Evolutionary conservation across 73 alveolate species (phyloP), one percentile per base, ranked within the genome.

Genomic region (Paramecium caudatum): DNA sequence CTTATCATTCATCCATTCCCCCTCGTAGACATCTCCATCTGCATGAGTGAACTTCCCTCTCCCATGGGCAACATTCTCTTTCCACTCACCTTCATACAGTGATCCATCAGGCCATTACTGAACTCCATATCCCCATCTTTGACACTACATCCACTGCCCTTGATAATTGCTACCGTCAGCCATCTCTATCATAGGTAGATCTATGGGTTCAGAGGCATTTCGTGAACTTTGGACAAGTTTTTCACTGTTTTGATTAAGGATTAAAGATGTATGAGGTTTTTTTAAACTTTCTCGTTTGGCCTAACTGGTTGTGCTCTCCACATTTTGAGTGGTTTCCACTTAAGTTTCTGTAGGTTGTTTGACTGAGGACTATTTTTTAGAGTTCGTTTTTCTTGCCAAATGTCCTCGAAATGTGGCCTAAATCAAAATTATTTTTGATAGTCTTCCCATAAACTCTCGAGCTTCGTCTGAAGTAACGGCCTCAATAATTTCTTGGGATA

Each of bases 21-120:
- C 94, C 16, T 90, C 94, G 48, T 47, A 90, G 9, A 27, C 48
- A 65, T 90, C 94, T 0, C 94, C 94, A 90, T 90, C 94, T 19
- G 80, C 91, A 90, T 78, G 91, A 90, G 65, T 41, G 32, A 90
- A 90, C 25, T 90, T 78, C 27, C 94, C 94, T 19, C 16, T 90
- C 27, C 94, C 94, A 78, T 49, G 68, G 0, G 94, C 94, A 3
- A 62, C 37, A 61, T 90, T 78, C 17, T 90, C 91, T 33, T 90
- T 90, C 91, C 94, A 90, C 21, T 78, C 80, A 5, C 93, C 93
- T 37, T 63, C 90, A 43, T 86, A 86, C 1, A 49, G 39, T 2
- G 93, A 80, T 3, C 93, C 93, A 86, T 65, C 83, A 15, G 12
- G 12, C 32, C 39, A 55, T 27, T 27, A 12, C 9, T 27, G 12